A percentile compares a stretch with the other conserved stretches of the same genome.
Conservation (phyloP, 768 basidiomycete species). For the Butyriboletus loyo region DNA sequence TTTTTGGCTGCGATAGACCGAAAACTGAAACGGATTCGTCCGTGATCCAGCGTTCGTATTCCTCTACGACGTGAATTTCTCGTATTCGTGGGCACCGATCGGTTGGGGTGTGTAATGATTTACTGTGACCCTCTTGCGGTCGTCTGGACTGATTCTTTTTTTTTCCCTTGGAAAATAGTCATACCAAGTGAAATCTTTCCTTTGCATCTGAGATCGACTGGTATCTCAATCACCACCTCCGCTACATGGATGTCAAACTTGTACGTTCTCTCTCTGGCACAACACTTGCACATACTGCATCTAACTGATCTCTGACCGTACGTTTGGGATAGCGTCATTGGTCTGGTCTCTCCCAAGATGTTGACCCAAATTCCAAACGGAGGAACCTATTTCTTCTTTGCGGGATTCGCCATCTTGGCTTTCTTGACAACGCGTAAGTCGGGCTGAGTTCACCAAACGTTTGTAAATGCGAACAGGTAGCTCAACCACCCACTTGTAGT, state of each 20-base stretch:
- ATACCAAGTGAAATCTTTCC: conserved; percentile 42
- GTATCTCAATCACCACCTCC: conserved; percentile 41
- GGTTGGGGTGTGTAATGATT: conserved; percentile 22
- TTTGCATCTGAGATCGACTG: conserved; percentile 39
- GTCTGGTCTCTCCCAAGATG: conserved; percentile 30
- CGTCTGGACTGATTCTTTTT: conserved; percentile 5
- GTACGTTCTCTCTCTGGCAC: conserved; percentile 10
- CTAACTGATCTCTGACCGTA: not conserved
- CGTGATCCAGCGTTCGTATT: conserved; percentile 35
- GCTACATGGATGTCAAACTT: conserved; percentile 42
- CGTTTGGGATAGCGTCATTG: conserved; percentile 21
- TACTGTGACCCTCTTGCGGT: not conserved
- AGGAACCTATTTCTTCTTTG: conserved; percentile 30
- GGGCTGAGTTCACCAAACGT: not conserved
- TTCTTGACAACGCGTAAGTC: conserved; percentile 30
- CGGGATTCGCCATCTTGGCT: conserved; percentile 23
- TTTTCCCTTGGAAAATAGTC: conserved; percentile 22
- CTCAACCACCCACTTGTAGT: conserved; percentile 12
- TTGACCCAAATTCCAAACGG: conserved; percentile 18
- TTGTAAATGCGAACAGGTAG: not conserved
- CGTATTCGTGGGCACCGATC: conserved; percentile 34
- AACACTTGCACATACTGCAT: not conserved
- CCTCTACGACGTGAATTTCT: conserved; percentile 37
- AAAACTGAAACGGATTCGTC: conserved; percentile 8
- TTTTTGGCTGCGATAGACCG: conserved; percentile 9